Evolutionary conservation across 2,329 filamentous ascomycete genomes (phyloP).

Genomic region (Cordyceps fumosorosea): DNA sequence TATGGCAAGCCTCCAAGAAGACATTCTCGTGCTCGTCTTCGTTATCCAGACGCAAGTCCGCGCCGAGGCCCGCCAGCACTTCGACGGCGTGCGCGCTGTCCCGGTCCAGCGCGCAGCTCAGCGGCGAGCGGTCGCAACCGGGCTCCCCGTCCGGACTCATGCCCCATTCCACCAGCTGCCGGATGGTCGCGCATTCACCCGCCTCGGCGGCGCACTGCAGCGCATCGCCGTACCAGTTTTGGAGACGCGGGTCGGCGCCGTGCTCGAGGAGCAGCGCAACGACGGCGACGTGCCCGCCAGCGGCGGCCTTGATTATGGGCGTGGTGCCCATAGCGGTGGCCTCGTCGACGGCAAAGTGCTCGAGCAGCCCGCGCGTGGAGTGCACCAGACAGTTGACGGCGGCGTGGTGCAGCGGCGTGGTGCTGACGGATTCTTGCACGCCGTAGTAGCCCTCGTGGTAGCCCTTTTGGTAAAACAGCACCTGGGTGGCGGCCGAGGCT

Average conservation of each 20-base stretch:
- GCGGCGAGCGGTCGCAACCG: neutral
- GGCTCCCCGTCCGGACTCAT: conserved; percentile 1
- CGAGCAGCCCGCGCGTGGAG: neutral
- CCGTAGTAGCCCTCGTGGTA: conserved; percentile 11
- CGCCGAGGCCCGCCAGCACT: neutral
- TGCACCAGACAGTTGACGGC: neutral
- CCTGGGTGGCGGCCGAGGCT: neutral
- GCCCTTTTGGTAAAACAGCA: neutral
- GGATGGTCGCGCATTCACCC: neutral
- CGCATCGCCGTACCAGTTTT: conserved; percentile 17
- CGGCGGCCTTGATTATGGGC: neutral
- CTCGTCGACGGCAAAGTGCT: neutral
- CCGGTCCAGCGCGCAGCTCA: neutral
- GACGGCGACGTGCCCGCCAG: neutral
- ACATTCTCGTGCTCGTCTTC: neutral
- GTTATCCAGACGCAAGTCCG: neutral
- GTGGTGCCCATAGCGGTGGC: neutral
- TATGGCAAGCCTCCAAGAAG: neutral
- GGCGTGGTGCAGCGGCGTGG: conserved; percentile 13
- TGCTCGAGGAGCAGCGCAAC: conserved; percentile 8
- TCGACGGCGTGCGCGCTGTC: neutral
- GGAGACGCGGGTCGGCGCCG: conserved; percentile 13
- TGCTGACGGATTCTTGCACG: conserved; percentile 12
- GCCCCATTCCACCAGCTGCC: conserved; percentile 11
- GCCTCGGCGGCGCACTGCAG: conserved; percentile 15